Evolutionary conservation across 179 eudicot species (phyloP), one percentile per base, ranked within the genome.

Genomic region (Kewa caespitosa): DNA sequence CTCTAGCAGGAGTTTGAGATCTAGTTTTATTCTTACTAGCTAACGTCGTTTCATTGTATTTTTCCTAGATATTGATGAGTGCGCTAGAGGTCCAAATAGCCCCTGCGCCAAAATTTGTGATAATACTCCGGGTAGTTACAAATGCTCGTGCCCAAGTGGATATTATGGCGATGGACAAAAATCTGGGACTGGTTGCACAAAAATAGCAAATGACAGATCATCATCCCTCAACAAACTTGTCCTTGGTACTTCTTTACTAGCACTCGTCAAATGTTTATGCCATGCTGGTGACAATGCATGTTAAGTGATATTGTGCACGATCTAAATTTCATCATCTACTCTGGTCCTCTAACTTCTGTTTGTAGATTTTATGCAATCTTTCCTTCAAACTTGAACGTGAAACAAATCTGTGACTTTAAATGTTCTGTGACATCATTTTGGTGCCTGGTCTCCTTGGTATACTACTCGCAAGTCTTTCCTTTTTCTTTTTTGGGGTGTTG

Each of bases 41-140:
- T 25, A 15, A 34, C n/a, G 37, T 37, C 13, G 12, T 64, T 54
- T 62, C 31, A 5, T 32, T 30, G 3, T 38, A 13, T 74, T 20
- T 78, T 69, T 23, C 27, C 23, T 63, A 87, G 93, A 91, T 80
- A 72, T 89, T 22, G 62, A 88, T 37, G 87, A 88, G 75, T 91
- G 92, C n/a, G 74, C 68, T 8, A 76, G 39, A 3, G 76, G 80
- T 68, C 65, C 65, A n/a, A 72, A 76, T 59, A 77, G 79, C 69
- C 79, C 76, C 4, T 90, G 94, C 50, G 71, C 70, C 32, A 83
- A 69, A 48, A 61, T 39, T 18, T 89, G 92, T 67, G 69, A 17
- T 6, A 88, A 91, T 78, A 81, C 79, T 18, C 84, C 79, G 1
- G 88, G 92, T 6, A 74, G 83, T 66, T 89, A 76, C 74, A 84